Base-by-base conservation (phyloP, 805 yeast genomes). In the Pichia gijzeniarum region DNA sequence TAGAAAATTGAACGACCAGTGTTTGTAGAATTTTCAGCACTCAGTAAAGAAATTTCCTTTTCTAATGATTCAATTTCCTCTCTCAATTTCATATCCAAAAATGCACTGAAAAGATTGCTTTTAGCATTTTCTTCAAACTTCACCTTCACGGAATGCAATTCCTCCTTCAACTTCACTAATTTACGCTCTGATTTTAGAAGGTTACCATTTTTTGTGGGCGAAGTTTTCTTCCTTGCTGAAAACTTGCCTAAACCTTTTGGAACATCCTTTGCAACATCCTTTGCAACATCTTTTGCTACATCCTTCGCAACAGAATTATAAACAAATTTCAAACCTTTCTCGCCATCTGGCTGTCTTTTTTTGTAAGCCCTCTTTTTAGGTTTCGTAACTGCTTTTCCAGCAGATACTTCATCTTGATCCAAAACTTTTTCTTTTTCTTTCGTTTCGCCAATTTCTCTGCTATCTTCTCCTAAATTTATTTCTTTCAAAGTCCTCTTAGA, bases 1-100 rank as follows among this genome's bases (percentile, higher is more conserved):
- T 25, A 10, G 28, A 25, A 25, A 7, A 25, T 25, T 25, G 28
- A 25, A 25, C 28, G 28, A 21, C 12, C 12, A 4, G 32, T 21
- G 17, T 39, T 30, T 14, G 41, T 19, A 6, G 41, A 7, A 14
- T 17, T 21, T 30, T 20, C 44, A 16, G 18, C 25, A 28, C 12
- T 30, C n/a, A 39, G n/a, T 17, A 5, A 4, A 9, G 35, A 25
- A 20, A 39, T 3, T 12, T 44, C 44, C 19, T 34, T 41, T 21
- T 41, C 45, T 20, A 46, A 17, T 6, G 41, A 7, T 30, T 46
- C 48, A 30, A 46, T 41, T 30, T 21, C 34, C 27, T 46, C 48
- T 31, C 48, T 38, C 16, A 46, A 34, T 14, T 46, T 46, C 48
- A 46, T 46, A 20, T 46, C 48, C 28, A 46, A 30, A 22, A 46